These are phyloP conservation scores for Trichosanthes cucumerina DNA, from an alignment of 306 rosid species.

Conservation along the genomic window DNA sequence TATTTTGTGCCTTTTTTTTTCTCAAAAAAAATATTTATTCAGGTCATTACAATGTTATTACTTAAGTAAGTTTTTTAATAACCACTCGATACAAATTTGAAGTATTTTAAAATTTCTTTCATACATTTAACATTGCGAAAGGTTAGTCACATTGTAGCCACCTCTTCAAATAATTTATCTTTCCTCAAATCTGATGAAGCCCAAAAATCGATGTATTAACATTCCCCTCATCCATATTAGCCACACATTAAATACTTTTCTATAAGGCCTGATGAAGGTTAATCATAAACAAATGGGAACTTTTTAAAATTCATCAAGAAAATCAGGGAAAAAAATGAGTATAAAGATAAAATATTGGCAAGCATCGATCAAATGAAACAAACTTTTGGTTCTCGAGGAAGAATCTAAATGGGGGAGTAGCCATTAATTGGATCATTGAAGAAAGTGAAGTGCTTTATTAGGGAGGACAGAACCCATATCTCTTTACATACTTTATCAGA, in stretches of 20 bases:
- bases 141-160: too few species aligned
- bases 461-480: not conserved
- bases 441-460: conserved; percentile 1
- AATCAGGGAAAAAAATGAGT: too few species aligned
- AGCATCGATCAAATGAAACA: not conserved
- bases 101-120: too few species aligned
- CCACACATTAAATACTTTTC: not conserved
- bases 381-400: conserved; percentile 1
- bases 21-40: too few species aligned
- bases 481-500: not conserved
- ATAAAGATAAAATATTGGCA: not conserved
- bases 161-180: too few species aligned
- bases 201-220: not conserved
- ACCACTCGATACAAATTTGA: too few species aligned
- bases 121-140: too few species aligned
- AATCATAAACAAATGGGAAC: not conserved
- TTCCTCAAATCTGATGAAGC: too few species aligned
- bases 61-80: too few species aligned
- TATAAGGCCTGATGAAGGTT: not conserved
- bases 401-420: not conserved
- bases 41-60: too few species aligned
- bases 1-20: too few species aligned
- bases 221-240: not conserved
- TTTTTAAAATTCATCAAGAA: not conserved
- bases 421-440: not conserved